Base-by-base conservation (phyloP, 768 basidiomycete species). In the Trametes elegans region DNA sequence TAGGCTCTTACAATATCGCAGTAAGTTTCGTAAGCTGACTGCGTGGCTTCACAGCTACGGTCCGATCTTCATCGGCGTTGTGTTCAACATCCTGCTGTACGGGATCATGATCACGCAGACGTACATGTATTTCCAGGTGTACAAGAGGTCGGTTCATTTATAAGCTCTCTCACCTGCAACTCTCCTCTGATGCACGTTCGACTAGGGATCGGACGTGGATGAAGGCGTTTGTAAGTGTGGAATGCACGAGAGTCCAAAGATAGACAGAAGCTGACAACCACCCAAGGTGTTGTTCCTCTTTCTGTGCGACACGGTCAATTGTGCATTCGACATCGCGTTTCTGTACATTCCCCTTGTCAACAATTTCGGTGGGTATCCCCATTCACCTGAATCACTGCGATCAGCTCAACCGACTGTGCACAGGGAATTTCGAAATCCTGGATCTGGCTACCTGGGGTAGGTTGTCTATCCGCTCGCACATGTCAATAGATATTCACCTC, bases 71-170 rank as follows among this genome's bases (percentile, higher is more conserved):
- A 73, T 80, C 36, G 79, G 77, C n/a, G 71, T 74, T 49, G 62
- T 72, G 13, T 62, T 80, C 65, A 80, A 79, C 55, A 63, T 79
- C 19, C 49, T 78, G 11, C 69, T 80, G 8, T 78, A 76, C 55
- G 79, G 78, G 1, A 75, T 80, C 40, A 79, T 79, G 74, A 73
- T 77, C 42, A 73, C 72, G 0, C 75, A 83, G 65, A 66, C 73
- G 8, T 76, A 76, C 53, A 32, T 82, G 5, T 82, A 82, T 64
- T 76, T 71, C 61, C 72, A 69, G 40, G 69, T 73, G 0, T 76
- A 69, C 64, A 75, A 74, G 53, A 63, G 58, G 79, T 71, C 31
- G 55, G 67, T 62, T 11, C 18, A 19, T 2, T 26, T 9, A n/a
- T n/a, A n/a, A n/a, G n/a, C n/a, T n/a, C n/a, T n/a, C n/a, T n/a